Evolutionary conservation across 345 rosid genomes (phyloP), one percentile per base, ranked within the genome.

Genomic region (Citrus hindsii): DNA sequence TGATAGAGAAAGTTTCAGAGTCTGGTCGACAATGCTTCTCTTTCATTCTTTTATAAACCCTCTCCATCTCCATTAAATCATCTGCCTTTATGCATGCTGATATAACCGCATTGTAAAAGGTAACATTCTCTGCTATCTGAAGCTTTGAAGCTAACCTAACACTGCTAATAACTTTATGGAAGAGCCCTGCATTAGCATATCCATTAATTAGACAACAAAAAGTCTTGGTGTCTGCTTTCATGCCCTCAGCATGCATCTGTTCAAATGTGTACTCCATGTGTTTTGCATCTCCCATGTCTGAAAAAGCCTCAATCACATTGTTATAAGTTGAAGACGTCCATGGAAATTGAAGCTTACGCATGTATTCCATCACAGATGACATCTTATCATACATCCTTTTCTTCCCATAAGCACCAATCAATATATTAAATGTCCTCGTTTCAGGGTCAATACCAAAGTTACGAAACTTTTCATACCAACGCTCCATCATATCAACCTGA

Each of bases 321-420:
- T 95, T 93, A 87, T 87, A 92, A 4, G 99, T 95, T 3, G 98
- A 85, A 53, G 94, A 91, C 22, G 96, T 95, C 99, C 99, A 95
- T 0, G 96, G 94, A 73, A 90, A 92, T 77, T 92, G 91, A 65
- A 93, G 93, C 88, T 91, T 95, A 0, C 94, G 85, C 98, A 95
- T 91, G 90, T 88, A 90, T 79, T 93, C 96, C 98, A 95, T 95
- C 74, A 95, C 99, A 0, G 93, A 88, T 0, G 99, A 92, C 98
- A 95, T 93, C 86, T 95, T 91, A 76, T 93, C 97, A 58, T 95
- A 92, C 96, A 90, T 90, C 56, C 90, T 80, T 75, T 89, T 93
- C 91, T 92, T 93, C 72, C 97, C 98, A 55, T 93, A 95, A 33
- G 98, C 86, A 81, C 97, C 95, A 2, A 95, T 95, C 83, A 95